Evolutionary conservation across 129 eudicot species (phyloP), one percentile per base, ranked within the genome.

Genomic region (Cynara cardunculus): DNA sequence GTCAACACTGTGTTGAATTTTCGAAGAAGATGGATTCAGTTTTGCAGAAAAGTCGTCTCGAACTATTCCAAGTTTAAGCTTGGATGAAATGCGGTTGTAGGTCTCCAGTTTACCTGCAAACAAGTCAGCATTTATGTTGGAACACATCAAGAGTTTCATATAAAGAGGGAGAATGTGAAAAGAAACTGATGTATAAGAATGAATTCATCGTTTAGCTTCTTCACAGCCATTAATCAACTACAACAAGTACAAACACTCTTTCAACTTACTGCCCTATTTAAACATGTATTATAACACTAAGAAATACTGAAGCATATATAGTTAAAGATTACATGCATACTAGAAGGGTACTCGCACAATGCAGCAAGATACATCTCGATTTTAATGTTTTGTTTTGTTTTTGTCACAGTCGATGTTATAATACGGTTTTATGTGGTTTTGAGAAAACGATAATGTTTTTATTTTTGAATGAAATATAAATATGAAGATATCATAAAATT

Each of bases 61-160:
- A 76, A 86, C 28, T 65, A 83, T 75, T 84, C 89, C 91, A 78
- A 96, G 91, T 86, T 92, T 96, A 26, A 96, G 97, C 86, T 92
- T 96, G 13, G 92, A 89, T 73, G 97, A 89, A 72, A 96, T 84
- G 6, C 88, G 91, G 71, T 89, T 90, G 84, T 89, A 92, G 25
- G 81, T 64, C 84, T 90, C 92, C 79, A 91, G 74, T 72, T 92
- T 90, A 84, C 97, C 99, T 96, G 91, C 46, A 39, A 77, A 79
- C 66, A 72, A 25, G 30, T 69, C 59, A 19, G 26, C 30, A 16
- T 64, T 26, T 5, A 74, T 78, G 44, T 69, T 14, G 59, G 39
- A 79, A 46, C 39, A 37, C 59, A 77, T 37, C 10, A 61, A 61
- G 21, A 46, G 59, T 79, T 69, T 27, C 19, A 46, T 18, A 19